These are phyloP conservation scores for Penicillium verhagenii DNA, from an alignment of 495 filamentous ascomycete species.

Conservation along the genomic window DNA sequence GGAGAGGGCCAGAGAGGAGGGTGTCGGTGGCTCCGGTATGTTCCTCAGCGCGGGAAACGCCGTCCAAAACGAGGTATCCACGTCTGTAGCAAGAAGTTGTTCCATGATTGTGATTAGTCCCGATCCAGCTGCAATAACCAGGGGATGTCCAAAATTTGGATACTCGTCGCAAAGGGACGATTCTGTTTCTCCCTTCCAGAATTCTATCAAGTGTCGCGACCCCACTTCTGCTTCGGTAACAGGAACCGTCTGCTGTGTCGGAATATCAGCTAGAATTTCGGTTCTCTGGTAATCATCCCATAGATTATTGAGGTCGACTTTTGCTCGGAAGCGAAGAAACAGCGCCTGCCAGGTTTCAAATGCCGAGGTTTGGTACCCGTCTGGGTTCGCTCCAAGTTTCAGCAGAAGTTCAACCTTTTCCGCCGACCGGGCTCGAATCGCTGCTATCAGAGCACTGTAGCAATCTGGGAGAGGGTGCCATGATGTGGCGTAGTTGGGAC, in stretches of 20 bases:
- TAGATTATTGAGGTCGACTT: neutral
- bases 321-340: neutral
- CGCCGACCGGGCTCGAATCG: neutral
- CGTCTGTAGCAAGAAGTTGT: neutral
- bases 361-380: neutral
- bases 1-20: neutral
- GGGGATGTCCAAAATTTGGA: neutral
- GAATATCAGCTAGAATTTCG: too few relatives aligned
- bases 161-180: neutral
- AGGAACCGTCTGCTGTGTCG: neutral
- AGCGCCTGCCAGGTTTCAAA: neutral
- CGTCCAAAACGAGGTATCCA: neutral
- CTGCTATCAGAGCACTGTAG: neutral
- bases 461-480: neutral
- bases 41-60: neutral
- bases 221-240: neutral
- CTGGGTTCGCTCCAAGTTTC: neutral
- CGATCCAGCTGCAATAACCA: neutral
- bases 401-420: neutral
- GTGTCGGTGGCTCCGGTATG: neutral
- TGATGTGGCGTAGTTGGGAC: neutral
- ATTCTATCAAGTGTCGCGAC: neutral
- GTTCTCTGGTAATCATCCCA: too few relatives aligned
- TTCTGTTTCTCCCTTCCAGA: neutral
- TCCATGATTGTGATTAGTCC: neutral